Evolutionary conservation across 495 filamentous ascomycete genomes (phyloP).

Genomic region (Elasticomyces elasticus): DNA sequence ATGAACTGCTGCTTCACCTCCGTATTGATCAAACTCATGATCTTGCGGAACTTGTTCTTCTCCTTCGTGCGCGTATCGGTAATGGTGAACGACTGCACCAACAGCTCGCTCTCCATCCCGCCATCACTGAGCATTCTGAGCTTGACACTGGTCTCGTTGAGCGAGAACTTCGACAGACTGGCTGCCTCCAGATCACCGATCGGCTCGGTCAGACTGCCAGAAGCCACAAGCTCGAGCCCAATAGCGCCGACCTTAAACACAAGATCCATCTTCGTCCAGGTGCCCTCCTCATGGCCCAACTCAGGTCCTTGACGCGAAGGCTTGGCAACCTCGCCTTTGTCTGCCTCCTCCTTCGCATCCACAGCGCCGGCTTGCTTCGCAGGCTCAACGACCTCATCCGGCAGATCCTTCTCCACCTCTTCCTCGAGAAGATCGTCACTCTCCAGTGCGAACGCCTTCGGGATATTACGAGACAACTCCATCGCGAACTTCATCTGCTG

Average conservation of each 20-base stretch:
- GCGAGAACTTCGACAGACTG: slow-evolving; percentile 83
- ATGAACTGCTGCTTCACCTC: slow-evolving; percentile 92
- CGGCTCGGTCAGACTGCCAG: slow-evolving; percentile 61
- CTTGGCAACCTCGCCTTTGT: slow-evolving; percentile 30
- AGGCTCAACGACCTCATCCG: slow-evolving; percentile 44
- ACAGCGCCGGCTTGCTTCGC: slow-evolving; percentile 29
- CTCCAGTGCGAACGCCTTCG: slow-evolving; percentile 74
- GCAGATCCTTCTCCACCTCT: slow-evolving; percentile 54
- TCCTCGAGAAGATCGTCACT: slow-evolving; percentile 55
- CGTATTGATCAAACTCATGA: slow-evolving; percentile 94
- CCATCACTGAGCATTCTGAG: slow-evolving; percentile 89
- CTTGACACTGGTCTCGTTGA: slow-evolving; percentile 86
- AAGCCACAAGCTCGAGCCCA: slow-evolving; percentile 69
- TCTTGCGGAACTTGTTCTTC: slow-evolving; percentile 91
- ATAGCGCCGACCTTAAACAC: slow-evolving; percentile 82
- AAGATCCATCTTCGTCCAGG: slow-evolving; percentile 89
- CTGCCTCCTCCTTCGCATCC: slow-evolving; percentile 22
- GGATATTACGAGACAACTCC: slow-evolving; percentile 74
- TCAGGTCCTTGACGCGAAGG: slow-evolving; percentile 54
- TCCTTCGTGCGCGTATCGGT: slow-evolving; percentile 75
- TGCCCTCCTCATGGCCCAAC: slow-evolving; percentile 50
- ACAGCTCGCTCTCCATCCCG: slow-evolving; percentile 82
- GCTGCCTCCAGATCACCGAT: slow-evolving; percentile 67
- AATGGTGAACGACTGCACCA: slow-evolving; percentile 92
- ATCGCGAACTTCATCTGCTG: slow-evolving; percentile 82